Evolutionary conservation across 1,139 yeast species (phyloP), one percentile per base, ranked within the genome.

Genomic region (Debaryomyces sp.): DNA sequence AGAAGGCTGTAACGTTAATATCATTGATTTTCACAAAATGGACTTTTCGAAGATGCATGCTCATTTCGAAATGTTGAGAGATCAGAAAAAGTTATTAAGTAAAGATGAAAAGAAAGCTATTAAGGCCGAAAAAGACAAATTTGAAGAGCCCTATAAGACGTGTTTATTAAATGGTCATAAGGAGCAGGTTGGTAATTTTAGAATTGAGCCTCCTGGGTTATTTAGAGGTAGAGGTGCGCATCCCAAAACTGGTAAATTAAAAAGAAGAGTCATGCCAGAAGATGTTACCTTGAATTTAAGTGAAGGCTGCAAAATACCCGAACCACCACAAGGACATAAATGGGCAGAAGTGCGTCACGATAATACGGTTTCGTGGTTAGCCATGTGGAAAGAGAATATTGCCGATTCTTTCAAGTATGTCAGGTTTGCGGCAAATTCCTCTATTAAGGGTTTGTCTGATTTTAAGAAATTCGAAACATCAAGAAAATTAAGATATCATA

Each of bases 201-300:
- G 94, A 60, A 86, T 94, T 47, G 99, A 94, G 74, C 98, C 98
- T 41, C 98, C 99, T 0, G 97, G 96, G 2, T 71, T 94, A 49
- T 94, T 92, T 64, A 79, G 98, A 65, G 99, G 98, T 40, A 88
- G 98, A 67, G 98, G 99, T 58, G 92, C 92, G 0, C 98, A 92
- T 66, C 98, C 98, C 15, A 91, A 89, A 66, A 92, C 97, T 1
- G 99, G 98, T 43, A 89, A 87, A 64, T 73, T 90, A 49, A 87
- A 87, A 60, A 78, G 85, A 64, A 80, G 98, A 56, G 97, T 94
- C 13, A 68, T 71, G 48, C 97, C 98, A 0, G 97, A 92, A 67
- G 95, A 89, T 62, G 87, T 94, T 40, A 88, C 94, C 1, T 73
- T 94, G 54, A 94, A 94, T 64, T 75, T 94, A 55, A 86, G 96